These are phyloP conservation scores for Fusarium sp. DNA, from an alignment of 2,329 filamentous ascomycete genomes.

Conservation along the genomic window DNA sequence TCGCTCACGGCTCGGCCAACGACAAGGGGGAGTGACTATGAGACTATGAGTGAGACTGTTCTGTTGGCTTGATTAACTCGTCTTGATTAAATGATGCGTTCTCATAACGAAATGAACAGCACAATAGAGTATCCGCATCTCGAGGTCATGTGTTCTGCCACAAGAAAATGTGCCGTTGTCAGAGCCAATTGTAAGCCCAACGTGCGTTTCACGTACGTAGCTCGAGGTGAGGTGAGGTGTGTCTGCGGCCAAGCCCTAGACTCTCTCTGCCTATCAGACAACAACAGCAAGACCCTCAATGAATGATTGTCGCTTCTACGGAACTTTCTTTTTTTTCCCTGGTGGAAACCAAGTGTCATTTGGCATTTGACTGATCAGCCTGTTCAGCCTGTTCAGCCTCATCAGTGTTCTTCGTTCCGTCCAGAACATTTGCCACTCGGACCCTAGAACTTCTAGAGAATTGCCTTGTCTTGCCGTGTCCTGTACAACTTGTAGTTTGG, in stretches of 20 bases:
- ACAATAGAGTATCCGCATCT: neutral
- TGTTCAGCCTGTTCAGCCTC: slow-evolving; percentile 26
- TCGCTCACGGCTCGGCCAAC: slow-evolving; percentile 33
- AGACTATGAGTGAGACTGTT: neutral
- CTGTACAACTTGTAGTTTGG: neutral
- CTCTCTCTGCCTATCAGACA: slow-evolving; percentile 10
- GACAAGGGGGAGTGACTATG: neutral
- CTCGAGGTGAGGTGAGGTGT: slow-evolving; percentile 1
- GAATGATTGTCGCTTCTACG: slow-evolving; percentile 15
- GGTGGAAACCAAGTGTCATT: slow-evolving; percentile 19
- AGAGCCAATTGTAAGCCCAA: slow-evolving; percentile 18
- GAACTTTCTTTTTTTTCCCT: slow-evolving; percentile 17
- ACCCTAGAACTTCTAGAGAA: neutral
- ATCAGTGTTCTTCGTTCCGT: slow-evolving; percentile 29
- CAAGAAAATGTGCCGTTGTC: slow-evolving; percentile 1
- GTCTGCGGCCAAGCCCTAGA: slow-evolving; percentile 22
- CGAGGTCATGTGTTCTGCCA: neutral
- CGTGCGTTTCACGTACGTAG: slow-evolving; percentile 17
- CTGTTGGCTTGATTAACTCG: slow-evolving; percentile 7
- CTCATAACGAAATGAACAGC: neutral
- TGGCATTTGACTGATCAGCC: slow-evolving; percentile 12
- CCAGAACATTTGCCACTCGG: slow-evolving; percentile 33
- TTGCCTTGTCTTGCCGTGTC: neutral
- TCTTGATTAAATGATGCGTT: neutral
- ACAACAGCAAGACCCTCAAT: slow-evolving; percentile 13